These are phyloP conservation scores for Passiflora organensis DNA, from an alignment of 345 rosid genomes.

Conservation along the genomic window DNA sequence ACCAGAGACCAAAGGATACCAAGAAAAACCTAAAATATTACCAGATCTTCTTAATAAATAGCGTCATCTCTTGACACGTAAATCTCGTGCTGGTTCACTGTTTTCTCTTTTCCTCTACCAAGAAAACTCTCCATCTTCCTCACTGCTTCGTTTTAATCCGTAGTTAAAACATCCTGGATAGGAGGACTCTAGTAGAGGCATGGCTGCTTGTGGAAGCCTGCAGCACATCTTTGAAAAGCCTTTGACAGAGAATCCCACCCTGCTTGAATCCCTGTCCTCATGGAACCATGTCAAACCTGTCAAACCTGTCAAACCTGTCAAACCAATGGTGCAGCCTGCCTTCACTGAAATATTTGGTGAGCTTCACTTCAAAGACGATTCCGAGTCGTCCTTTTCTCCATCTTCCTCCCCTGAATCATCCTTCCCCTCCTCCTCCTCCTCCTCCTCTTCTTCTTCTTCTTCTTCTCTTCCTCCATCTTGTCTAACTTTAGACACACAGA, in stretches of 20 bases:
- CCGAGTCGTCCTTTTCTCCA: conserved; percentile 12
- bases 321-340: conserved; percentile 42
- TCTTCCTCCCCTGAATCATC: background rate
- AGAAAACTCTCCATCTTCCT: conserved; percentile 5
- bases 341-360: conserved; percentile 68
- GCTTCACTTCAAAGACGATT: conserved; percentile 54
- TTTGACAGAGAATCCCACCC: conserved; percentile 42
- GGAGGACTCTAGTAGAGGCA: conserved; percentile 7
- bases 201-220: conserved; percentile 73
- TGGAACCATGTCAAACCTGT: conserved; percentile 68
- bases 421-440: no score
- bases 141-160: background rate
- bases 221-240: conserved; percentile 60
- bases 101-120: conserved; percentile 2
- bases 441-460: no score
- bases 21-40: no score
- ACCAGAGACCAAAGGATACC: no score
- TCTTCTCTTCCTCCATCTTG: conserved; percentile 20
- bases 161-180: background rate
- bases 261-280: conserved; percentile 51
- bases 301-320: no score
- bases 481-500: conserved; percentile 8
- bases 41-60: no score
- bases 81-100: conserved; percentile 26
- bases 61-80: conserved; percentile 25